Conservation (phyloP, 352 stramenopile genomes). For the Phytophthora pluvialis region DNA sequence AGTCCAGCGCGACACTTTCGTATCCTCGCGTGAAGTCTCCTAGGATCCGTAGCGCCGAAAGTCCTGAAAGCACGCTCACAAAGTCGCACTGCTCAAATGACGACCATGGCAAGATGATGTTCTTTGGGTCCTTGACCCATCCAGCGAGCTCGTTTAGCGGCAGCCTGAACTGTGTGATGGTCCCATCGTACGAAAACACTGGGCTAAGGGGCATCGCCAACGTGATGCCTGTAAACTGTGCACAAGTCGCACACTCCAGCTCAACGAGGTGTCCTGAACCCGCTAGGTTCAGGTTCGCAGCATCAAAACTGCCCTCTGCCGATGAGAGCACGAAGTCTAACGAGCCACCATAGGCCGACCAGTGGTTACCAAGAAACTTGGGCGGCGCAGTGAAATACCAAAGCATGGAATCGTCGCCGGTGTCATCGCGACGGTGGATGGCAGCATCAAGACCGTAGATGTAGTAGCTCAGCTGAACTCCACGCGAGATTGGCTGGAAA, state of each 20-base stretch:
- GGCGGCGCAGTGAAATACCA: conserved; percentile 89
- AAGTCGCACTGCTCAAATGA: conserved; percentile 86
- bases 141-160: conserved; percentile 81
- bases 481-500: conserved; percentile 72
- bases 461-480: conserved; percentile 87
- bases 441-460: conserved; percentile 84
- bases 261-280: conserved; percentile 76
- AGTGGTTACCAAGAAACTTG: conserved; percentile 91
- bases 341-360: conserved; percentile 87
- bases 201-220: conserved; percentile 85
- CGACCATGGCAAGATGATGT: conserved; percentile 81
- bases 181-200: conserved; percentile 83
- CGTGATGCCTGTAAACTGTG: conserved; percentile 78
- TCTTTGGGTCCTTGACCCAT: conserved; percentile 93
- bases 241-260: conserved; percentile 88
- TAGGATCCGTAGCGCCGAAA: conserved; percentile 87
- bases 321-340: conserved; percentile 92
- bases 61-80: conserved; percentile 85
- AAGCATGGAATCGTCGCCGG: conserved; percentile 71
- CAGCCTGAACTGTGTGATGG: conserved; percentile 82
- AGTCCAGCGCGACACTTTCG: conserved; percentile 91
- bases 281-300: conserved; percentile 75
- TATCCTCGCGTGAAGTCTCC: conserved; percentile 92
- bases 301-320: conserved; percentile 88
- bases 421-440: conserved; percentile 68